phyloP scores from a whole-genome alignment of 345 rosid species.

The Mangifera indica region DNA sequence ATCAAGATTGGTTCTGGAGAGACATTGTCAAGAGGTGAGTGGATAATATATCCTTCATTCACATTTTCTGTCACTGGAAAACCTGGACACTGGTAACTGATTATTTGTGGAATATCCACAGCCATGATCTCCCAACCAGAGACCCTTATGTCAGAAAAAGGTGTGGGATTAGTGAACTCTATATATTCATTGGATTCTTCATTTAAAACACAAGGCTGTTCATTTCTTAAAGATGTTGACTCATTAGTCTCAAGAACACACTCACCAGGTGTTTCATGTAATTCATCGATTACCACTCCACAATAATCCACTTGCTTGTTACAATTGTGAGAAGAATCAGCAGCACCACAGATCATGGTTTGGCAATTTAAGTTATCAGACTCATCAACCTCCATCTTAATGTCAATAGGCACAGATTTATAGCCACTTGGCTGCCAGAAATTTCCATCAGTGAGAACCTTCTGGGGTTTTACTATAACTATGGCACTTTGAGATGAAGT shows the following conservation, averaged over 20 bases:
- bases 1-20: conserved; percentile 17
- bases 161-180: conserved; percentile 23
- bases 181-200: conserved; percentile 22
- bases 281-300: conserved; percentile 19
- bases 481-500: conserved; percentile 22
- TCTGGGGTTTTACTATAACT: conserved; percentile 22
- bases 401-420: conserved; percentile 22
- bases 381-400: conserved; percentile 47
- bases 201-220: conserved; percentile 28
- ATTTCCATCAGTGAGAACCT: conserved; percentile 7
- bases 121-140: conserved; percentile 33
- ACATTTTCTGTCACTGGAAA: conserved; percentile 14
- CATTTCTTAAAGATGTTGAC: conserved; percentile 20
- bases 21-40: conserved; percentile 8
- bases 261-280: conserved; percentile 20
- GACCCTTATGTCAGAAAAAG: conserved; percentile 19
- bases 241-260: conserved; percentile 10
- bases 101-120: conserved; percentile 27
- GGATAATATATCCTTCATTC: conserved; percentile 14
- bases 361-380: conserved; percentile 30
- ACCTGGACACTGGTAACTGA: conserved; percentile 19
- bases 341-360: conserved; percentile 14
- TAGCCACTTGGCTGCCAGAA: conserved; percentile 18
- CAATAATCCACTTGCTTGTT: conserved; percentile 23
- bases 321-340: conserved; percentile 25